Evolutionary conservation across 179 eudicot species (phyloP).

Genomic region (Corrigiola litoralis): DNA sequence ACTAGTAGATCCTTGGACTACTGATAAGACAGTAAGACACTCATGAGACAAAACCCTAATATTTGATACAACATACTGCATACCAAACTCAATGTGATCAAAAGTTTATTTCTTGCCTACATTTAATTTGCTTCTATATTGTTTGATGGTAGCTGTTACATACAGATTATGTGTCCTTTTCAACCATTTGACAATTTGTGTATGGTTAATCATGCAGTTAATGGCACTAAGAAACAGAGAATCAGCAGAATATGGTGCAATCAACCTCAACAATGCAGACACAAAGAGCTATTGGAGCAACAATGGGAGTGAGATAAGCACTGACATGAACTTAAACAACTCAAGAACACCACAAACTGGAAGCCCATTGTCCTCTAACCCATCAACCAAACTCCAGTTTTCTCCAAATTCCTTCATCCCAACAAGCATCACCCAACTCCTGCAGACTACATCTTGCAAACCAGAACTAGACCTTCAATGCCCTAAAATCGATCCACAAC

Average conservation of each 20-base stretch:
- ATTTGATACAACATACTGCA: too few species aligned
- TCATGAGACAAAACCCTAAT: too few species aligned
- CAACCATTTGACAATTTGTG: not conserved
- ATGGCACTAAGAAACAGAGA: constrained; percentile 52
- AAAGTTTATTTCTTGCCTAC: too few species aligned
- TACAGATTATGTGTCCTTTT: not conserved
- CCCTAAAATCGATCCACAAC: constrained; percentile 35
- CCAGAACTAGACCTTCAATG: constrained; percentile 31
- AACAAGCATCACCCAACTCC: constrained; percentile 26
- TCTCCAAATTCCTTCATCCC: constrained; percentile 24
- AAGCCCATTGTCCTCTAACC: constrained; percentile 31
- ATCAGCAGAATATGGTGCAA: constrained; percentile 43
- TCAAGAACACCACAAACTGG: constrained; percentile 40
- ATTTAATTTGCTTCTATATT: too few species aligned
- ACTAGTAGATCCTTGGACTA: too few species aligned
- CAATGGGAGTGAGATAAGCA: constrained; percentile 55
- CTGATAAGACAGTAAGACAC: too few species aligned
- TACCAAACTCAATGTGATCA: too few species aligned
- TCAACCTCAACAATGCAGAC: constrained; percentile 53
- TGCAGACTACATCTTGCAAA: constrained; percentile 36
- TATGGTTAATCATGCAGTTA: constrained; percentile 36
- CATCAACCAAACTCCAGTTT: constrained; percentile 27
- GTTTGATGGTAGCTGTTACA: too few species aligned
- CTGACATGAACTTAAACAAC: constrained; percentile 51
- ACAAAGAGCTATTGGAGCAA: constrained; percentile 71